Base-by-base conservation (phyloP, 768 basidiomycete species). In the Phanerochaete carnosa region DNA sequence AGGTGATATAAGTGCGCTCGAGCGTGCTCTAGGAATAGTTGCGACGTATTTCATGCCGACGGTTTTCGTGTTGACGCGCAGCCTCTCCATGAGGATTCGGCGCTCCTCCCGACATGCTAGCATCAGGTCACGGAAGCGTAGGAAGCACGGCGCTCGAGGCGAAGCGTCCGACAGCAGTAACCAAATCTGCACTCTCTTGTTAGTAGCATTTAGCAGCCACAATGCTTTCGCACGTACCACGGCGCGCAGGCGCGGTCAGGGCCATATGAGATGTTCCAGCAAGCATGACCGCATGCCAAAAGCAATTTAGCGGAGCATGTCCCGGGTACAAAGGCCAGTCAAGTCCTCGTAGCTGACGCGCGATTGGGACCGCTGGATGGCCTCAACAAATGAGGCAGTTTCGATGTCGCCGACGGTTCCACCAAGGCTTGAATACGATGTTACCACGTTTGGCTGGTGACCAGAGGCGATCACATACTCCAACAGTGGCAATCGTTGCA, bases 321-420 rank as follows among this genome's bases (percentile, higher is more conserved):
- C 90, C 92, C 16, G 85, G 80, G 69, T 94, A 94, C 6, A 83
- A 80, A 33, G 90, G 76, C 62, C 67, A 1, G 66, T 68, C 47
- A n/a, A n/a, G n/a, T n/a, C n/a, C n/a, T n/a, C n/a, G n/a, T n/a
- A n/a, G n/a, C n/a, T n/a, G n/a, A n/a, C n/a, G n/a, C n/a, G n/a
- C n/a, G n/a, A n/a, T n/a, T n/a, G n/a, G n/a, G n/a, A n/a, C n/a
- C n/a, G n/a, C n/a, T n/a, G n/a, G n/a, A n/a, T n/a, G n/a, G n/a
- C n/a, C n/a, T n/a, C n/a, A n/a, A n/a, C n/a, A n/a, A n/a, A n/a
- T n/a, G n/a, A n/a, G n/a, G n/a, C n/a, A n/a, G n/a, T n/a, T 69
- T 99, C 96, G 72, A 99, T 99, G 69, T 99, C 96, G 47, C 96
- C 96, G 15, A 99, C 96, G 0, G 96, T 99, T 22, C 96, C 96